These are phyloP conservation scores for Spathaspora gorwiae DNA, from an alignment of 805 yeast genomes.

Conservation along the genomic window DNA sequence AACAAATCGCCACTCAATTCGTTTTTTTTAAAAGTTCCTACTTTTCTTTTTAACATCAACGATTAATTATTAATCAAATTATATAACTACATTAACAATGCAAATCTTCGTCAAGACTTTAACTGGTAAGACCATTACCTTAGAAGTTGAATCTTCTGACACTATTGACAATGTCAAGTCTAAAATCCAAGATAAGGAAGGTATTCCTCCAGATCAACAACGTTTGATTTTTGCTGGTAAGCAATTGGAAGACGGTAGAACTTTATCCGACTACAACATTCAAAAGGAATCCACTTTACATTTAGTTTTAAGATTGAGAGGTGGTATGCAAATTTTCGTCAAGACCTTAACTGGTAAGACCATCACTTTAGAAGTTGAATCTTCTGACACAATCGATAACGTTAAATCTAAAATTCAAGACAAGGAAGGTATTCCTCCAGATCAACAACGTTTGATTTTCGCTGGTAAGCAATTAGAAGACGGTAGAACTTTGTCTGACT, in stretches of 20 bases:
- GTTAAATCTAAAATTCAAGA: constrained; percentile 98
- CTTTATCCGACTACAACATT: constrained; percentile 98
- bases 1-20: constrained; percentile 5
- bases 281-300: constrained; percentile 99
- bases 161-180: constrained; percentile 95
- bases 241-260: constrained; percentile 99
- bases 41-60: not conserved
- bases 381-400: constrained; percentile 97
- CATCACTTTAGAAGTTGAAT: constrained; percentile 97
- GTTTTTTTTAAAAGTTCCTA: not conserved
- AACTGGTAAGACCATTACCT: constrained; percentile 68
- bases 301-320: constrained; percentile 94
- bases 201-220: constrained; percentile 97
- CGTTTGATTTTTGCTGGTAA: constrained; percentile 99
- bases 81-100: constrained; percentile 23
- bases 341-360: constrained; percentile 99
- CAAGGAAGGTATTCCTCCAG: constrained; percentile 99
- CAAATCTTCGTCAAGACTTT: constrained; percentile 56
- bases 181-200: constrained; percentile 96
- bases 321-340: constrained; percentile 96
- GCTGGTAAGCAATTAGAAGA: constrained; percentile 99
- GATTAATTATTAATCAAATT: not conserved
- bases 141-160: constrained; percentile 97
- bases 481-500: constrained; percentile 97
- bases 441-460: constrained; percentile 98